phyloP scores from a whole-genome alignment of 129 eudicot genomes.

The Glebionis coronaria region DNA sequence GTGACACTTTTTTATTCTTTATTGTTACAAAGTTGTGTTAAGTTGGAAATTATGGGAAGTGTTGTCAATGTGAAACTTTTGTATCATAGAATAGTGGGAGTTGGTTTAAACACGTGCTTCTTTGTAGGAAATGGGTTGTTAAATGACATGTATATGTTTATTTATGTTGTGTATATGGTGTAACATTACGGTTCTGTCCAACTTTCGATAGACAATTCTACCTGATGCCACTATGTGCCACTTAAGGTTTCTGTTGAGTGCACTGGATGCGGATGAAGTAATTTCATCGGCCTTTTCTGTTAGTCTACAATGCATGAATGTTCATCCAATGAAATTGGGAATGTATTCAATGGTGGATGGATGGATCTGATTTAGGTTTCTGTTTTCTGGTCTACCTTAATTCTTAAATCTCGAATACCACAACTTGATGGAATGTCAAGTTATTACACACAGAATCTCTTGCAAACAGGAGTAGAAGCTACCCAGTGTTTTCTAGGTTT shows the following conservation, averaged over 20 bases:
- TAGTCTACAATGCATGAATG: background rate
- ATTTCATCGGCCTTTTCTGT: conserved; percentile 4
- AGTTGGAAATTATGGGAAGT: no score
- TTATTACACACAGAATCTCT: conserved; percentile 14
- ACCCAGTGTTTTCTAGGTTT: conserved; percentile 3
- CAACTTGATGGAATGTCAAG: conserved; percentile 4
- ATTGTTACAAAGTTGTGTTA: no score
- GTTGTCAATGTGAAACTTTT: no score
- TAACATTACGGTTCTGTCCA: no score
- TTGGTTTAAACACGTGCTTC: no score
- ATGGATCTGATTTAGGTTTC: background rate
- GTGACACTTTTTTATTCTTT: no score
- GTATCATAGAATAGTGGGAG: no score
- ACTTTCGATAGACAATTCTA: no score
- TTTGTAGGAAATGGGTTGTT: no score
- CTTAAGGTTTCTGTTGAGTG: conserved; percentile 12
- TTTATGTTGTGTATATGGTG: background rate
- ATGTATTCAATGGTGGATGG: conserved; percentile 1
- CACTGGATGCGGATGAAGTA: background rate
- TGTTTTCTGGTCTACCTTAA: background rate
- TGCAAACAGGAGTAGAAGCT: conserved; percentile 17
- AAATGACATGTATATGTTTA: background rate
- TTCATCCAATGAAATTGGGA: background rate
- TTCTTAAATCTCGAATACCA: no score
- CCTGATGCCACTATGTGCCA: background rate